Evolutionary conservation across 1,284 basidiomycete genomes (phyloP).

Genomic region (Apiotrichum montevideense): DNA sequence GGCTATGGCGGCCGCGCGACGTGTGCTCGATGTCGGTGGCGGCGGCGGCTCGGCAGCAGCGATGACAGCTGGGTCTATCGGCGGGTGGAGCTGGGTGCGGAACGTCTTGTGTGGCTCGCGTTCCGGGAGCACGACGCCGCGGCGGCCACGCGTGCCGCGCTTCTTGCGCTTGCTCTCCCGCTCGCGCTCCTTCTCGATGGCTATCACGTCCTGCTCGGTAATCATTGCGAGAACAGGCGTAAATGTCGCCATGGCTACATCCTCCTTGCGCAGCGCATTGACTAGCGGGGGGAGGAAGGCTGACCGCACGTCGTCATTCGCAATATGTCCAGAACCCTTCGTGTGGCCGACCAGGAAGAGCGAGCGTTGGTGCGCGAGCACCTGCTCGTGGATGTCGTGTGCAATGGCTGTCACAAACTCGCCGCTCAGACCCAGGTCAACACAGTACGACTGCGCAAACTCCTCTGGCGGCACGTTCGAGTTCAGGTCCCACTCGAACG

Average conservation of each 20-base stretch:
- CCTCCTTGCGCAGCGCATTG: conserved; percentile 58
- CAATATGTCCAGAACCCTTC: conserved; percentile 67
- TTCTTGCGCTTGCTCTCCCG: conserved; percentile 76
- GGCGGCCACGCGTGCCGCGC: conserved; percentile 76
- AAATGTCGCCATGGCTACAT: conserved; percentile 63
- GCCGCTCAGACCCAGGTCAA: conserved; percentile 81
- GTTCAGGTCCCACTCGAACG: conserved; percentile 97
- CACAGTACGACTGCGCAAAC: conserved; percentile 81
- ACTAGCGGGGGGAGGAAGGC: conserved; percentile 78
- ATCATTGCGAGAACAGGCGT: conserved; percentile 86
- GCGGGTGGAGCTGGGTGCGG: conserved; percentile 63
- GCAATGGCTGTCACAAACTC: conserved; percentile 96
- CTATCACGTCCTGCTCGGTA: conserved; percentile 79
- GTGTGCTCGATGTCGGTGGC: conserved; percentile 53
- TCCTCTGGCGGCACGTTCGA: conserved; percentile 76
- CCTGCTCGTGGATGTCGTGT: conserved; percentile 93
- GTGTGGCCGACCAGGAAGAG: conserved; percentile 86
- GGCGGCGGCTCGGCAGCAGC: conserved; percentile 41
- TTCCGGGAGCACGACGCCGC: conserved; percentile 86
- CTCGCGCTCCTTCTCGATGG: conserved; percentile 86
- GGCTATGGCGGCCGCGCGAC: conserved; percentile 76
- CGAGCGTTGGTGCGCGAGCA: conserved; percentile 83
- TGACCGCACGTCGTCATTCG: conserved; percentile 86
- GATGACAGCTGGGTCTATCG: conserved; percentile 31
- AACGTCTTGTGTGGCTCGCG: conserved; percentile 87